Conservation (phyloP, 2,329 filamentous ascomycete genomes). For the Botrytis byssoidea region DNA sequence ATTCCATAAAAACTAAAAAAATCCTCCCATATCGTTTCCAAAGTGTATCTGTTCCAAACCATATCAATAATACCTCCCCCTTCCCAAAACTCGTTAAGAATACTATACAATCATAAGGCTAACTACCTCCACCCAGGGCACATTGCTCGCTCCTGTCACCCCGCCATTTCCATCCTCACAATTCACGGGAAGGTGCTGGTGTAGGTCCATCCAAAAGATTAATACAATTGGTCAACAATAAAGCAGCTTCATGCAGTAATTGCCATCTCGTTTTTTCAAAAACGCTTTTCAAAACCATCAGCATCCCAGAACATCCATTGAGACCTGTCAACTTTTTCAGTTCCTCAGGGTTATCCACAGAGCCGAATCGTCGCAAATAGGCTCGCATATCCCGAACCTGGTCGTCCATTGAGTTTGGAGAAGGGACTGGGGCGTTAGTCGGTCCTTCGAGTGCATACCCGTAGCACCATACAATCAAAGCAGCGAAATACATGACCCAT, state of each 20-base stretch:
- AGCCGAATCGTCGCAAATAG: conserved; percentile 72
- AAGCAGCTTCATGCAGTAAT: conserved; percentile 81
- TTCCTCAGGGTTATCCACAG: conserved; percentile 72
- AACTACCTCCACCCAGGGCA: background rate
- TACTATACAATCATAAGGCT: background rate
- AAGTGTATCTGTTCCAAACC: background rate
- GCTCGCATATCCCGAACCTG: conserved; percentile 75
- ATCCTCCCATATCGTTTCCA: background rate
- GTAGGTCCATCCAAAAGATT: conserved; percentile 42
- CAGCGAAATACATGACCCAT: conserved; percentile 94
- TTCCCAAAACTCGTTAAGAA: background rate
- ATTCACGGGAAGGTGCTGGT: background rate
- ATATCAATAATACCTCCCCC: background rate
- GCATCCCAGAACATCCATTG: conserved; percentile 77
- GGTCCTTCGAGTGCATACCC: conserved; percentile 87
- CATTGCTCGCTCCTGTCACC: background rate
- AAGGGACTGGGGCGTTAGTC: conserved; percentile 48
- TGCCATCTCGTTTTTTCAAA: conserved; percentile 89
- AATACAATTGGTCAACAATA: conserved; percentile 78
- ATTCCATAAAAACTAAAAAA: background rate
- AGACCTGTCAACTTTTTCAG: conserved; percentile 70
- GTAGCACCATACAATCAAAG: conserved; percentile 92
- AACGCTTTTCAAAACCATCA: conserved; percentile 77
- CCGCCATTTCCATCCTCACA: background rate
- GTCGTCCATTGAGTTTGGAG: conserved; percentile 57